Conservation (phyloP, 139 green algal genomes). For the Chlamydomonas asymmetrica region DNA sequence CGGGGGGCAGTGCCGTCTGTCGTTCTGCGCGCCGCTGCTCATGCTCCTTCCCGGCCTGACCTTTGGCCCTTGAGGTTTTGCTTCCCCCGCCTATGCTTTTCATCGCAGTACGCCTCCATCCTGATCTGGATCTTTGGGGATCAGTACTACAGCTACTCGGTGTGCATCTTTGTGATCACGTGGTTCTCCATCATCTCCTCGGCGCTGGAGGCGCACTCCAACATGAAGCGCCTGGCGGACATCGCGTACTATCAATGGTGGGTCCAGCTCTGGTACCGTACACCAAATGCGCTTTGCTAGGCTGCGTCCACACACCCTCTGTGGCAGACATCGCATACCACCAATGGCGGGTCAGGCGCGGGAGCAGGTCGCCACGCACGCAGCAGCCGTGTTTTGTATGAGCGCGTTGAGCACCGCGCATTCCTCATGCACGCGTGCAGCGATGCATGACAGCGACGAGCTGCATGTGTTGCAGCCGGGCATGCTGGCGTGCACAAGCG, state of each 20-base stretch:
- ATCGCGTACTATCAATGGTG: constrained; percentile 43
- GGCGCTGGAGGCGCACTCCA: constrained; percentile 46
- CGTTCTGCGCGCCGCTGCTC: no score
- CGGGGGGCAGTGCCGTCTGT: no score
- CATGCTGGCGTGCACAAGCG: no score
- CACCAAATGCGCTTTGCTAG: constrained; percentile 4
- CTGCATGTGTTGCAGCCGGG: no score
- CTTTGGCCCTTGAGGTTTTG: no score
- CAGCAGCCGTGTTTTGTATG: no score
- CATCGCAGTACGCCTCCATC: constrained; percentile 48
- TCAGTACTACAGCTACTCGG: constrained; percentile 50
- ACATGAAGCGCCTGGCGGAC: constrained; percentile 52
- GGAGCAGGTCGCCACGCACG: no score
- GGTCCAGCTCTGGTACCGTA: not conserved
- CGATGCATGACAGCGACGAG: no score
- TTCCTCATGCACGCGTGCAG: no score
- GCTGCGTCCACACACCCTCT: not conserved
- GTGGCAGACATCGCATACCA: constrained; percentile 4
- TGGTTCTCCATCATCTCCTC: constrained; percentile 60
- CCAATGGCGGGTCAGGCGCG: no score
- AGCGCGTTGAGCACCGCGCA: not conserved
- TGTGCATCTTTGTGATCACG: constrained; percentile 59
- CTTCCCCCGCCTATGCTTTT: not conserved
- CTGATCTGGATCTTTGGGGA: constrained; percentile 53
- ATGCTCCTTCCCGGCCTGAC: no score